Evolutionary conservation across 129 eudicot species (phyloP), one percentile per base, ranked within the genome.

Genomic region (Centaurea solstitialis): DNA sequence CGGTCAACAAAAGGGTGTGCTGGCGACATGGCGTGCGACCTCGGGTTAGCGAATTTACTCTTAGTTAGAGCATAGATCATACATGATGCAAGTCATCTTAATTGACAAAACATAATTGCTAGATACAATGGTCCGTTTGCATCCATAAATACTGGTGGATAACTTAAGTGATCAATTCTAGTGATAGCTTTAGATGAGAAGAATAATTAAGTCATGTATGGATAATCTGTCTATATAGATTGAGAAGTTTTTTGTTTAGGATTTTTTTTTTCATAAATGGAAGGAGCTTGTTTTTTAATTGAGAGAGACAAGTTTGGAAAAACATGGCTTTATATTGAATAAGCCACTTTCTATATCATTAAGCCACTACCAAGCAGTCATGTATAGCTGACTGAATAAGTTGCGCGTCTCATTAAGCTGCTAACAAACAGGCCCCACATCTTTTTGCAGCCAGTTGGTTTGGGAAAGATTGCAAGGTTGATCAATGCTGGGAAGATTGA

Each of bases 401-500:
- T 33, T 33, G 37, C 37, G 1, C 2, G 37, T 33, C 37, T 33
- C 37, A 33, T 33, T 33, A 33, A 33, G 37, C 37, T 33, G 37
- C 37, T 33, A 33, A 33, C 37, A 33, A 33, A 33, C 37, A 57
- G 6, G 65, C 22, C 5, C 4, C 17, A 43, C n/a, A 40, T 73
- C n/a, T n/a, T 62, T 2, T 76, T 61, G 89, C 97, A 94, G 99
- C 99, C 99, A 65, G 97, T 90, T 76, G 99, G 99, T 23, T 85
- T 94, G 53, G 99, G 99, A 62, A 94, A 94, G 90, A 92, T 94
- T 45, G 99, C 97, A 30, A 90, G 87, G 88, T 81, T 92, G 35
- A 94, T 94, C 72, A 94, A 94, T 89, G 96, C 96, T 13, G 99
- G 99, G 86, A 90, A 89, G 88, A 94, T 94, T 6, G 99, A 94